A percentile compares a stretch with the other conserved stretches of the same genome.
Conservation (phyloP, 768 basidiomycete species). For the Suillus brevipes region DNA sequence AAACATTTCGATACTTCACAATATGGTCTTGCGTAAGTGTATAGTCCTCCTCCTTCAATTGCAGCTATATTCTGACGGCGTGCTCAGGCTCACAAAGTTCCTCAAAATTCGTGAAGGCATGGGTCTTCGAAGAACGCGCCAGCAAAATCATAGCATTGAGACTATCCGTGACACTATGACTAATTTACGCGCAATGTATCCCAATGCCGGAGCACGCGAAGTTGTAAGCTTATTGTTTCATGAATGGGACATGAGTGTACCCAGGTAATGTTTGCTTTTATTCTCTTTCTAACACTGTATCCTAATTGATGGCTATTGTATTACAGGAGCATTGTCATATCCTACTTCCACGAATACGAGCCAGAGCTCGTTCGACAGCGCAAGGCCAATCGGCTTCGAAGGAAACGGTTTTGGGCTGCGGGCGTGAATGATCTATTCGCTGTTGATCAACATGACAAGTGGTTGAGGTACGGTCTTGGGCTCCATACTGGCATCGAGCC, state of each 20-base stretch:
- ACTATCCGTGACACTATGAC: too few species aligned
- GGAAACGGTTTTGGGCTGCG: too few species aligned
- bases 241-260: too few species aligned
- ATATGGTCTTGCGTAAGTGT: slow-evolving; percentile 23
- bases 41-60: neutral
- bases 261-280: slow-evolving; percentile 16
- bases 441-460: neutral
- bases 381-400: too few species aligned
- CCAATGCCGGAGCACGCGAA: too few species aligned
- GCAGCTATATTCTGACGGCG: neutral
- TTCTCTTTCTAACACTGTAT: neutral
- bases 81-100: neutral
- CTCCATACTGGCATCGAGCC: neutral
- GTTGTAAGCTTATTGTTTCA: too few species aligned
- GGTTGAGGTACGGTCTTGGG: neutral
- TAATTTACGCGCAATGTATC: too few species aligned
- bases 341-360: too few species aligned
- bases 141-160: too few species aligned
- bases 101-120: slow-evolving; percentile 12
- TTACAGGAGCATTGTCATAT: neutral
- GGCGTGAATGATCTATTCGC: too few species aligned
- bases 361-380: too few species aligned
- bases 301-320: neutral
- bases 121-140: slow-evolving; percentile 11
- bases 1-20: slow-evolving; percentile 23